These are phyloP conservation scores for Penicillium glabrum DNA, from an alignment of 2,329 filamentous ascomycete species.

Conservation along the genomic window DNA sequence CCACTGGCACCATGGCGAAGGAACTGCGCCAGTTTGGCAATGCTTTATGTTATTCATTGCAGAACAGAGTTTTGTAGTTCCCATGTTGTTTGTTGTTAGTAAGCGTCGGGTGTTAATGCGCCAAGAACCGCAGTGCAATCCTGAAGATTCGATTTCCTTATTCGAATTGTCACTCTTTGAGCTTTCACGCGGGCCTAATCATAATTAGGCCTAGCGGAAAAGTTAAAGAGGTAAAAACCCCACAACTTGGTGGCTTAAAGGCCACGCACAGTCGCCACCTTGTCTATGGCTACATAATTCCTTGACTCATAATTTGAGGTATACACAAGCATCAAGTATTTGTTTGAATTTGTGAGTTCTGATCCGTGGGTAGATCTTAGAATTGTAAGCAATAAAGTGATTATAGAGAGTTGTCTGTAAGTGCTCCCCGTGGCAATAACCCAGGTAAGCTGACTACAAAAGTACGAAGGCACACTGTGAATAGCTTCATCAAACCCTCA, in stretches of 20 bases:
- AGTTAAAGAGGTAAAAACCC: not conserved
- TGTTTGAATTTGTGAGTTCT: not conserved
- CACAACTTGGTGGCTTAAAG: not conserved
- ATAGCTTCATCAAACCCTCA: not conserved
- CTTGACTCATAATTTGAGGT: not conserved
- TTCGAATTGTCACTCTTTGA: not conserved
- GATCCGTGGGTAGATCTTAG: not conserved
- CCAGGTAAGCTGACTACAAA: not conserved
- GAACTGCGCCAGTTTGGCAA: no score
- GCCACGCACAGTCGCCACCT: not conserved
- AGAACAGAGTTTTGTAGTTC: no score
- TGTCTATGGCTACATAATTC: not conserved
- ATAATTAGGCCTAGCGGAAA: not conserved
- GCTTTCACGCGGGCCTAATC: not conserved
- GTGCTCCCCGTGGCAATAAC: not conserved
- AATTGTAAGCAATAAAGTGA: not conserved
- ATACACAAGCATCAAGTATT: not conserved
- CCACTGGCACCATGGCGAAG: no score
- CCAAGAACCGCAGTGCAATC: no score
- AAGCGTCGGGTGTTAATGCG: no score
- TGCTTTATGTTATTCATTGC: no score
- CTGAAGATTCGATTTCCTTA: not conserved
- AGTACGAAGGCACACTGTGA: not conserved
- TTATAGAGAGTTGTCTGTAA: not conserved
- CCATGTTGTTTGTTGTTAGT: no score